Base-by-base conservation (phyloP, 176 grass and related monocot genomes). In the Triticum timopheevii region DNA sequence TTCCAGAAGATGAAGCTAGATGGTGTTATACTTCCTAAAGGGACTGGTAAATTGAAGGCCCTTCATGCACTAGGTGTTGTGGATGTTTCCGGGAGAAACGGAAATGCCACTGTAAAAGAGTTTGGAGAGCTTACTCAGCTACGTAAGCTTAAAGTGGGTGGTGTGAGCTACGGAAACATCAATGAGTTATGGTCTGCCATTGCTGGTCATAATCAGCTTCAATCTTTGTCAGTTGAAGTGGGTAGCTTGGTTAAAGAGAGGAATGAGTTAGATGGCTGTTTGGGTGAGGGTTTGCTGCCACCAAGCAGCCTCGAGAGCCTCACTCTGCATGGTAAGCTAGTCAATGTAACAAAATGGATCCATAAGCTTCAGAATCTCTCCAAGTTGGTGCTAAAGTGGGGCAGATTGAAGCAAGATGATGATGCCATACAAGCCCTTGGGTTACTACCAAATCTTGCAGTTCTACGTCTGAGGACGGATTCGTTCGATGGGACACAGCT, bases 371-470 rank as follows among this genome's bases (percentile, higher is more conserved):
- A 69, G 10, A 69, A 36, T 16, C 65, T 82, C 10, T 12, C 42
- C 7, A 82, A 34, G 42, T 7, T 82, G 65, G 8, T 20, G 0
- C 40, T 82, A 5, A 0, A 0, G 11, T 0, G 0, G 0, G 16
- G 19, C 17, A 0, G 3, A 10, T 0, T 82, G 19, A 0, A 56
- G 6, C 12, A 23, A 15, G n/a, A n/a, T n/a, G 27, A n/a, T 12
- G 28, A 3, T 24, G 64, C 0, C 19, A 56, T 82, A 58, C 7
- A 70, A 6, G 45, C 7, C 11, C 0, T 71, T 16, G 65, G 65
- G 12, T 10, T 1, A 3, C 80, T 82, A 56, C 20, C 28, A 17
- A 82, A 58, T 56, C 45, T 82, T 35, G 6, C 45, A 20, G 4
- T 36, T 24, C 65, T 69, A 15, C 1, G 7, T 2, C 4, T 35